Base-by-base conservation (phyloP, 352 stramenopile genomes). In the Lagenidium sp. region DNA sequence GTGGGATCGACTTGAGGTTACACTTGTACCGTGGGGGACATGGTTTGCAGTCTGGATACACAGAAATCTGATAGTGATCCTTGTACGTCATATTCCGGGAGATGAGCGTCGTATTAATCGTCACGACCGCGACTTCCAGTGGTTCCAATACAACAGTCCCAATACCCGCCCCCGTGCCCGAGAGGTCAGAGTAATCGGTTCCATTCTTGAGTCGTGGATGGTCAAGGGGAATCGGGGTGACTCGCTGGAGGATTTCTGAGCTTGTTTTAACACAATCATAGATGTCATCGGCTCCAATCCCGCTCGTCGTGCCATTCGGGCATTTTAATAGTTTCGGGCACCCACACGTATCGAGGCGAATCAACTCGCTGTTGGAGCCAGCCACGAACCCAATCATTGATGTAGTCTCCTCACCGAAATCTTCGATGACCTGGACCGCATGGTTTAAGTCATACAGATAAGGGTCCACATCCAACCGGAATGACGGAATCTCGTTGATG, bases 21-120 rank as follows among this genome's bases (percentile, higher is more conserved):
- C 94, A 98, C 24, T 77, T 65, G 62, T 98, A 98, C 15, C 78
- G 74, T 2, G 91, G 69, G 0, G 93, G 93, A 57, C 95, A 99
- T 19, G 94, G 95, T 46, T 95, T 97, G 60, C 95, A 99, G 61
- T 96, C 76, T 30, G 88, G 65, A 58, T 98, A 99, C 1, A 97
- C 75, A 0, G 80, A 87, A 28, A 98, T 74, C 60, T 91, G 68
- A 62, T 98, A 99, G 65, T 99, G 90, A 10, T 94, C 85, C 22
- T 85, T 84, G 68, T 98, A 99, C 3, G 94, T 98, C 43, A 98
- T 70, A 54, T 99, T 99, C 13, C 67, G 75, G 12, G 69, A 63
- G 10, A 99, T 50, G 5, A 64, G 54, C 4, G 76, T 94, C 26
- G 95, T 81, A 66, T 99, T 94, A 24, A 98, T 76, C 5, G 94